phyloP scores from a whole-genome alignment of 1,284 basidiomycete species.

The Ceratobasidium sp. region DNA sequence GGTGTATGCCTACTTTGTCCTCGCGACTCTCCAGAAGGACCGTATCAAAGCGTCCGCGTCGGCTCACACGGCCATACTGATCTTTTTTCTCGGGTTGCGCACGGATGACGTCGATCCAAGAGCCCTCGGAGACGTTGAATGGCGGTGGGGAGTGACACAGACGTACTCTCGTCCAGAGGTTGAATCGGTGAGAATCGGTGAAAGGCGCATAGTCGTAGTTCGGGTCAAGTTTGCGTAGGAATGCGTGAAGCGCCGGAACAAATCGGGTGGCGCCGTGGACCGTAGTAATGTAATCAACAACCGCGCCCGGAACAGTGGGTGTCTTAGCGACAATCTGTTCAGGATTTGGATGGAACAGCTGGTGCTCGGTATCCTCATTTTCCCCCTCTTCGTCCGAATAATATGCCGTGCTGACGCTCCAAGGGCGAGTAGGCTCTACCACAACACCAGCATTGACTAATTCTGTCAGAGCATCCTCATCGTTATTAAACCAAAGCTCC shows the following conservation, averaged over 20 bases:
- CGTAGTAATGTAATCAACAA: background rate
- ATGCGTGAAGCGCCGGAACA: background rate
- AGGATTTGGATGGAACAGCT: too few relatives aligned
- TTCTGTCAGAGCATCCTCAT: too few relatives aligned
- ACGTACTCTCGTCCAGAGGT: background rate
- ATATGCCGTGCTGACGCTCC: too few relatives aligned
- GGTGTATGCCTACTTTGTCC: background rate
- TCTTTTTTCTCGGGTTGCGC: background rate
- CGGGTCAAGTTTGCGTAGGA: background rate
- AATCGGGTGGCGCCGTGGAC: background rate
- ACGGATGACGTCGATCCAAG: background rate
- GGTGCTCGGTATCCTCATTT: too few relatives aligned
- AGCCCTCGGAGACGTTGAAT: background rate
- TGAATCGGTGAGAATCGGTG: background rate
- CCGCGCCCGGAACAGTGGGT: background rate
- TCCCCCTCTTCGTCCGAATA: too few relatives aligned
- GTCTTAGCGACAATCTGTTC: background rate
- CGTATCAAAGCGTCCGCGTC: background rate
- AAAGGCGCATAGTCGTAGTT: background rate
- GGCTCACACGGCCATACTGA: background rate
- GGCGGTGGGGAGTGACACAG: slow-evolving; percentile 5
- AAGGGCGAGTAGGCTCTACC: too few relatives aligned
- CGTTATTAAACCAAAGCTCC: too few relatives aligned
- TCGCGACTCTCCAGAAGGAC: background rate
- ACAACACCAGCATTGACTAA: too few relatives aligned